phyloP scores from a whole-genome alignment of 164 flowering plant genomes.

The Paratinospora sagittata region DNA sequence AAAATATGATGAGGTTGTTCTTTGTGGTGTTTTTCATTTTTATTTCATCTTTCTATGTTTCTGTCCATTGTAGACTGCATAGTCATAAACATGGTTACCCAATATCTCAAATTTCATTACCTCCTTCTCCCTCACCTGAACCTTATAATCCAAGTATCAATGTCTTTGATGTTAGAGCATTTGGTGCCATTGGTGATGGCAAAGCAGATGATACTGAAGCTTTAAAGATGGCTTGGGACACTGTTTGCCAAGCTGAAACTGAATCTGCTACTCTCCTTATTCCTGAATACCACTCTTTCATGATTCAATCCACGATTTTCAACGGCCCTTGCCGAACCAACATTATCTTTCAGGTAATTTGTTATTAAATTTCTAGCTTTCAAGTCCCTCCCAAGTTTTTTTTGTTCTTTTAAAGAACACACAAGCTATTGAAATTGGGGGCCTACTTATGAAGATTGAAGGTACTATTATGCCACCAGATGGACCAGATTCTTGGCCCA shows the following conservation, averaged over 20 bases:
- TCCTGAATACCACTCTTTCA: slow-evolving; percentile 53
- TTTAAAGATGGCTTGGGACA: slow-evolving; percentile 79
- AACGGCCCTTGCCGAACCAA: slow-evolving; percentile 72
- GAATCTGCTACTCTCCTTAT: slow-evolving; percentile 46
- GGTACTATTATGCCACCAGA: slow-evolving; percentile 64
- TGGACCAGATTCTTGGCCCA: slow-evolving; percentile 72
- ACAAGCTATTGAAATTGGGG: neutral
- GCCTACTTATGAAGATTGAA: slow-evolving; percentile 38
- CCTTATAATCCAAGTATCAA: slow-evolving; percentile 9
- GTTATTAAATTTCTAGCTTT: neutral
- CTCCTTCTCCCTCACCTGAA: slow-evolving; percentile 35
- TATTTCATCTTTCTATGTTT: slow-evolving; percentile 11
- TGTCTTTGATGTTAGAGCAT: slow-evolving; percentile 51
- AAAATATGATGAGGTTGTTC: slow-evolving; percentile 3
- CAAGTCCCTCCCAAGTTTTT: neutral
- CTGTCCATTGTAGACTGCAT: slow-evolving; percentile 21
- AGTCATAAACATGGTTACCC: slow-evolving; percentile 14
- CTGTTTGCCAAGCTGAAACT: slow-evolving; percentile 45
- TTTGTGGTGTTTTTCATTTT: slow-evolving; percentile 13
- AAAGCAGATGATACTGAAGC: slow-evolving; percentile 72
- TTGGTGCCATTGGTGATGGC: slow-evolving; percentile 92
- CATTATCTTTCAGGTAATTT: slow-evolving; percentile 59
- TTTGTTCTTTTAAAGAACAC: too few relatives aligned
- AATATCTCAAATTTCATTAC: slow-evolving; percentile 22
- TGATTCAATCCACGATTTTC: slow-evolving; percentile 80